These are phyloP conservation scores for Tetrapisispora pingtungensis DNA, from an alignment of 805 yeast genomes.

Conservation along the genomic window DNA sequence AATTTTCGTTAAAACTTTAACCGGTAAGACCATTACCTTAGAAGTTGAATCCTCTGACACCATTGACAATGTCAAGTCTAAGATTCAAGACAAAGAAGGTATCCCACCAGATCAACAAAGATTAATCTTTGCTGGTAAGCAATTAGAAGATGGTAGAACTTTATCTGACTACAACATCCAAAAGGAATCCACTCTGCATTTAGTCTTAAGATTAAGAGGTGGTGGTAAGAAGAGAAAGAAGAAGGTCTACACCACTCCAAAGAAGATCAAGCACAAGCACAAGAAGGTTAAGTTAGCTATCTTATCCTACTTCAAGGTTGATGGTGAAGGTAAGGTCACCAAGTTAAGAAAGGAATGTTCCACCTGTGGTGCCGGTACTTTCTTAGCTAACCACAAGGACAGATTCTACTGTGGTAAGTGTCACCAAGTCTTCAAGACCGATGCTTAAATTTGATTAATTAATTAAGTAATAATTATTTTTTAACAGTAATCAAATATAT, in stretches of 20 bases:
- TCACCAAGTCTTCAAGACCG: slow-evolving; percentile 77
- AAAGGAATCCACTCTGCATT: slow-evolving; percentile 92
- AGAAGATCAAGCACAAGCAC: slow-evolving; percentile 99
- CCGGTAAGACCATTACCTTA: slow-evolving; percentile 97
- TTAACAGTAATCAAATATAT: slow-evolving; percentile 6
- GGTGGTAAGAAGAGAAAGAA: slow-evolving; percentile 99
- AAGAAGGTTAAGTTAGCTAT: slow-evolving; percentile 99
- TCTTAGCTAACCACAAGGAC: slow-evolving; percentile 98
- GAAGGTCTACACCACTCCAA: slow-evolving; percentile 99
- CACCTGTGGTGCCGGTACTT: slow-evolving; percentile 96
- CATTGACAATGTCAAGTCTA: slow-evolving; percentile 91
- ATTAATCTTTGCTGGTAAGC: slow-evolving; percentile 95
- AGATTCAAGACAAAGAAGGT: slow-evolving; percentile 96
- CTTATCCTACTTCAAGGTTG: slow-evolving; percentile 98
- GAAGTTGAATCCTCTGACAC: slow-evolving; percentile 98
- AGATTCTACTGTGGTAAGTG: slow-evolving; percentile 99
- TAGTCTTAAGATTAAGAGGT: slow-evolving; percentile 97
- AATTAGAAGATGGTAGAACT: slow-evolving; percentile 93
- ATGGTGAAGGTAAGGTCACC: slow-evolving; percentile 96
- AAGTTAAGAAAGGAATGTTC: slow-evolving; percentile 99
- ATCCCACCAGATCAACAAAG: slow-evolving; percentile 98
- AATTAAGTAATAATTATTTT: too few relatives aligned
- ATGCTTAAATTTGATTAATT: slow-evolving; percentile 15
- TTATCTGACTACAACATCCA: slow-evolving; percentile 96
- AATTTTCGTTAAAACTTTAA: slow-evolving; percentile 98